A percentile compares a stretch with the other conserved stretches of the same genome.
phyloP scores from a whole-genome alignment of 352 stramenopile genomes.

The Thalassiosira tumida region DNA sequence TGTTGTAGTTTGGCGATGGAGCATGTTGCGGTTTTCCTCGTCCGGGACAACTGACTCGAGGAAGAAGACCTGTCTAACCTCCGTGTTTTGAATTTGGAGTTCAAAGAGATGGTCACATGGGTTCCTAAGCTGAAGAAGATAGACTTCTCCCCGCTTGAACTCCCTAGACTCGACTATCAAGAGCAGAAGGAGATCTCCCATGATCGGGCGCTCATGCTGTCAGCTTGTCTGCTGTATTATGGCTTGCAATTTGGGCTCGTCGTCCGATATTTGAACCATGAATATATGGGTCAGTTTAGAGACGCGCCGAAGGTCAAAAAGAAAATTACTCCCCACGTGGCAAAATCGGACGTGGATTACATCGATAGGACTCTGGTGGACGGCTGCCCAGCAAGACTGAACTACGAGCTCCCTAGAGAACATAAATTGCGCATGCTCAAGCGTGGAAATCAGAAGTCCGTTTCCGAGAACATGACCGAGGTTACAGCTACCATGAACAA shows the following conservation, averaged over 20 bases:
- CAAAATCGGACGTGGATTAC: neutral
- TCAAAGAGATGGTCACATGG: no score
- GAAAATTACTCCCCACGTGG: neutral
- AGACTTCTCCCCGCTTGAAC: neutral
- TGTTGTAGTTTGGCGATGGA: no score
- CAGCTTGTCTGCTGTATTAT: neutral
- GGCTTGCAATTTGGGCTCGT: neutral
- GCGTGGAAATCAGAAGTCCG: conserved; percentile 38
- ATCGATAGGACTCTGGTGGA: no score
- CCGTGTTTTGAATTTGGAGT: no score
- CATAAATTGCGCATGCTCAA: conserved; percentile 23
- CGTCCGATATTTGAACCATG: neutral
- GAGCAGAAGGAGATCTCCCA: neutral
- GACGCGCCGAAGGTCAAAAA: neutral
- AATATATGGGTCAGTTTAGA: neutral
- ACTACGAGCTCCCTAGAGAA: neutral
- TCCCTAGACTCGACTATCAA: neutral
- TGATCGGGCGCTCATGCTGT: neutral
- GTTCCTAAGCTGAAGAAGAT: neutral
- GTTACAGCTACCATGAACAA: conserved; percentile 51
- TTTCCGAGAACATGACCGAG: conserved; percentile 6
- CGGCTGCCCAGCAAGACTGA: neutral
- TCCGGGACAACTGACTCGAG: no score
- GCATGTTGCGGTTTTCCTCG: no score
- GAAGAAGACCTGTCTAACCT: no score